Evolutionary conservation across 352 stramenopile genomes (phyloP), one percentile per base, ranked within the genome.

Genomic region (Pythium rhizo-oryzae): DNA sequence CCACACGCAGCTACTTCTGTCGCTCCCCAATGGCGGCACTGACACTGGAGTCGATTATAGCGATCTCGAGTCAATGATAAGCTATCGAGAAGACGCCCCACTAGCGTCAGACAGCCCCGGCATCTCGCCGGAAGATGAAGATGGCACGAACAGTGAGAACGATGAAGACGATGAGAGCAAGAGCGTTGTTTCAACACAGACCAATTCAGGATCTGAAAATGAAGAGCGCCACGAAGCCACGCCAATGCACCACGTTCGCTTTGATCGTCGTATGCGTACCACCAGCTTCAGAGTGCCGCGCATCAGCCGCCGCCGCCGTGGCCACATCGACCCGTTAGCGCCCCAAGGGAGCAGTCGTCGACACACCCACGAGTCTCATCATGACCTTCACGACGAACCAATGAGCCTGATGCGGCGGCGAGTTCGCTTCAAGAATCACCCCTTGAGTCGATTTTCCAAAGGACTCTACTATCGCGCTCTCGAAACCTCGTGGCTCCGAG

Each of bases 401-500:
- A 74, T 80, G 64, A 89, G 78, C 43, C 6, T 89, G 8, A 28
- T 79, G 28, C 72, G 79, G 8, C 58, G 72, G 46, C 67, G 68
- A 28, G 61, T 87, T 1, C 70, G 58, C 19, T 83, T 87, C 62
- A 81, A 72, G 56, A 84, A 86, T 53, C 71, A 80, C 16, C 78
- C 77, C 4, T 44, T 76, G 16, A 78, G 57, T 35, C 35, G 75
- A 9, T 69, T 89, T 18, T 76, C 77, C 30, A 87, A 78, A 24
- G 76, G 81, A 2, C 41, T 87, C 39, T 89, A 89, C 49, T 85
- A 89, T 33, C 69, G 72, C 21, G 81, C 81, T 12, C 67, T 89
- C 18, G 72, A 77, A 41, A 77, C 69, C 7, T 82, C 81, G 9
- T 89, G 81, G 79, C 19, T 65, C 0, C 67, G 67, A 6, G 55